A percentile compares a stretch with the other conserved stretches of the same genome.
phyloP scores from a whole-genome alignment of 495 filamentous ascomycete genomes.

The Pyronema domesticum region DNA sequence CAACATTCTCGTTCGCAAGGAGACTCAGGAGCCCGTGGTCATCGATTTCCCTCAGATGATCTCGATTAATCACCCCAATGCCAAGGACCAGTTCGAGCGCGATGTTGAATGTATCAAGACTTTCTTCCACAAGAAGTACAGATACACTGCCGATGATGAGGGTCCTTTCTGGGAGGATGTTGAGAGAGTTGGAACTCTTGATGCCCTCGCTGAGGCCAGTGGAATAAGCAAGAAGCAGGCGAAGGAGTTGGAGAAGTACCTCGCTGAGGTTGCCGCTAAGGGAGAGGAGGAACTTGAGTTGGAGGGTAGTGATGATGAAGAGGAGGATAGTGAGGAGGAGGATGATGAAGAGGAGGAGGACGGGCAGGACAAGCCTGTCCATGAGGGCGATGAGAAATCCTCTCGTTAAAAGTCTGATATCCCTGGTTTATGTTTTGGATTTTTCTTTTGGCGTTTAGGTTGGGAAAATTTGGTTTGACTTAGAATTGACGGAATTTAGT shows the following conservation, averaged over 20 bases:
- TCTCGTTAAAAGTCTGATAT: too few species aligned
- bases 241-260: constrained; percentile 78
- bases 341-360: constrained; percentile 25
- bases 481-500: too few species aligned
- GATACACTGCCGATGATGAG: constrained; percentile 61
- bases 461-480: too few species aligned
- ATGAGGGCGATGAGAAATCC: neutral
- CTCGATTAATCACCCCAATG: constrained; percentile 83
- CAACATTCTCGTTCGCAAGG: constrained; percentile 83
- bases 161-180: constrained; percentile 77
- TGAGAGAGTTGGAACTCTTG: constrained; percentile 56
- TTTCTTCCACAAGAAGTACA: constrained; percentile 77
- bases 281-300: constrained; percentile 39
- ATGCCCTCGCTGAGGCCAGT: constrained; percentile 78
- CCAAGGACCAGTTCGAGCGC: constrained; percentile 86
- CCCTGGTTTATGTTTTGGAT: too few species aligned
- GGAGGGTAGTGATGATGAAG: constrained; percentile 24
- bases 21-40: constrained; percentile 45
- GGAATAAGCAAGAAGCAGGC: constrained; percentile 94
- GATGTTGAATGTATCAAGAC: constrained; percentile 87
- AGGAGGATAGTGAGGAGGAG: constrained; percentile 23
- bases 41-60: constrained; percentile 99
- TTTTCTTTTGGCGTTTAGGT: too few species aligned
- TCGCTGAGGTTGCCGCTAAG: constrained; percentile 40
- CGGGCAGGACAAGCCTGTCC: constrained; percentile 23